A percentile compares a stretch with the other conserved stretches of the same genome.
Evolutionary conservation across 495 filamentous ascomycete genomes (phyloP).

Genomic region (Penicillium cosmopolitanum): DNA sequence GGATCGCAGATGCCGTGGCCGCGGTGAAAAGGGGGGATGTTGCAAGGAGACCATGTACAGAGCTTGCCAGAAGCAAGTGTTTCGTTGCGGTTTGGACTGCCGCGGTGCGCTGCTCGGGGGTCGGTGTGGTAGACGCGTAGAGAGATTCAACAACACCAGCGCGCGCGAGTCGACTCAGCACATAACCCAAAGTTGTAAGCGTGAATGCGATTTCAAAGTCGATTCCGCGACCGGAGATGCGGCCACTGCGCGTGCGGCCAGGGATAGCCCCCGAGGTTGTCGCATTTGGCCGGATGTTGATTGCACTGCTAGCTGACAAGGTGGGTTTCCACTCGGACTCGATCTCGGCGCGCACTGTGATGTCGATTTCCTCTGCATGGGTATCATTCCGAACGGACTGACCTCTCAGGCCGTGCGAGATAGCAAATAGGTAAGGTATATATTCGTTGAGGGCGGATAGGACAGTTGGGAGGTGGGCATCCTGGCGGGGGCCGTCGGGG

Average conservation of each 20-base stretch:
- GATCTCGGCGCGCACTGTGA: constrained; percentile 61
- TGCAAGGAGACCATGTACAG: constrained; percentile 73
- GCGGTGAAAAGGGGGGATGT: constrained; percentile 32
- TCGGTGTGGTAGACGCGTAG: constrained; percentile 63
- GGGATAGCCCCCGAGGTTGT: constrained; percentile 3
- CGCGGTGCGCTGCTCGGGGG: constrained; percentile 63
- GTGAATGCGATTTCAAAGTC: constrained; percentile 83
- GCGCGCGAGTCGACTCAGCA: constrained; percentile 71
- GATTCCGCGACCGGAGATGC: constrained; percentile 70
- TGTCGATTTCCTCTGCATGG: constrained; percentile 54
- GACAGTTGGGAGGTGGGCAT: constrained; percentile 67
- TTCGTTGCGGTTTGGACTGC: constrained; percentile 77
- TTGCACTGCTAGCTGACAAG: constrained; percentile 53
- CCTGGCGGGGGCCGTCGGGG: constrained; percentile 58
- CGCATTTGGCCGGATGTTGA: constrained; percentile 4
- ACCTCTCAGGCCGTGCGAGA: constrained; percentile 69
- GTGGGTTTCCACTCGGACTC: constrained; percentile 83
- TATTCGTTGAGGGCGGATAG: constrained; percentile 72
- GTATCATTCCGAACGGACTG: constrained; percentile 25
- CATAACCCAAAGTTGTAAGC: constrained; percentile 74
- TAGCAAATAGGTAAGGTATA: constrained; percentile 74
- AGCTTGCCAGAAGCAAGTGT: constrained; percentile 74
- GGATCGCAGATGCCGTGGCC: constrained; percentile 21
- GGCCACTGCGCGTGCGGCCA: constrained; percentile 34
- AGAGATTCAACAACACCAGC: constrained; percentile 53